A percentile compares a stretch with the other conserved stretches of the same genome.
phyloP scores from a whole-genome alignment of 768 basidiomycete genomes.

The Amyloporia xantha region DNA sequence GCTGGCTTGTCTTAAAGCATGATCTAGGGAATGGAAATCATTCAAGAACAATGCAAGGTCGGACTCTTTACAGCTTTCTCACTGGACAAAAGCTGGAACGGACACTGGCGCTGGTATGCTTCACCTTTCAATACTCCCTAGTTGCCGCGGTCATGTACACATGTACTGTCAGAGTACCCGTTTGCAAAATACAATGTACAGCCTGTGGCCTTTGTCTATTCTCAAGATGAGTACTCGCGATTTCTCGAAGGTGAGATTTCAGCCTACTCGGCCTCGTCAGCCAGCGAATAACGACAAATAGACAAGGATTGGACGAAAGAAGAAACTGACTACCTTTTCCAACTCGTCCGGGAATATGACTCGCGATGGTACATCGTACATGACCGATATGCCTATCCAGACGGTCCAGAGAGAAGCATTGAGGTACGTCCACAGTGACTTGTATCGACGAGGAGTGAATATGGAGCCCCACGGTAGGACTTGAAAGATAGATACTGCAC shows the following conservation, averaged over 20 bases:
- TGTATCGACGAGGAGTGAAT: background rate
- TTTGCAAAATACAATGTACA: slow-evolving; percentile 83
- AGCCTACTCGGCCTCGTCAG: background rate
- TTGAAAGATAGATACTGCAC: slow-evolving; percentile 92
- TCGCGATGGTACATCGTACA: slow-evolving; percentile 83
- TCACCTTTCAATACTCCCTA: slow-evolving; percentile 16
- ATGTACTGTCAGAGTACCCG: slow-evolving; percentile 48
- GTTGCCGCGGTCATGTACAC: background rate
- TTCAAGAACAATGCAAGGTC: slow-evolving; percentile 71
- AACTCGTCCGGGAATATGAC: slow-evolving; percentile 74
- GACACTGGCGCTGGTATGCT: slow-evolving; percentile 50
- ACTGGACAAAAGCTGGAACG: slow-evolving; percentile 72
- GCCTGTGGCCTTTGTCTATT: slow-evolving; percentile 59
- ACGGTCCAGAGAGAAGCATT: slow-evolving; percentile 47
- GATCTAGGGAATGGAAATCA: slow-evolving; percentile 66
- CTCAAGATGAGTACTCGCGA: slow-evolving; percentile 82
- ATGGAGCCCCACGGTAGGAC: slow-evolving; percentile 44
- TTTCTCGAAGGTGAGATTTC: slow-evolving; percentile 58
- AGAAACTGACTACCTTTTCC: slow-evolving; percentile 91
- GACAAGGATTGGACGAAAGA: slow-evolving; percentile 88
- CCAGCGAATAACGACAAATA: slow-evolving; percentile 19
- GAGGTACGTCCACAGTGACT: slow-evolving; percentile 45
- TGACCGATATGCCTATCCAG: slow-evolving; percentile 79
- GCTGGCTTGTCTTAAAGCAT: too few species aligned
- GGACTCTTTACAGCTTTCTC: slow-evolving; percentile 63